phyloP scores from a whole-genome alignment of 129 eudicot genomes.

The Apium graveolens region DNA sequence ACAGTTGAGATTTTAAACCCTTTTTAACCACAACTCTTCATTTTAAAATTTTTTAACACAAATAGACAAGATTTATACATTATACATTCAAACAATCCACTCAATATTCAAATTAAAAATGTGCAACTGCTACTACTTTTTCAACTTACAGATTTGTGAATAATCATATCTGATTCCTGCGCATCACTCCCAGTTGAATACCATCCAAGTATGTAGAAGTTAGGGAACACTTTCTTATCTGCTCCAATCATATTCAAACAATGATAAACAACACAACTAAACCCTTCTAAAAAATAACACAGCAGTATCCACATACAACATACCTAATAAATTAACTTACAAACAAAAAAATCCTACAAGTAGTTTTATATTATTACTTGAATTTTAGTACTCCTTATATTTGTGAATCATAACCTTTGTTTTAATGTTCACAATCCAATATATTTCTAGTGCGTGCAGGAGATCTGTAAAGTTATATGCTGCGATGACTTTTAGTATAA shows the following conservation, averaged over 20 bases:
- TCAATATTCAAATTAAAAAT: neutral
- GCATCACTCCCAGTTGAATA: constrained; percentile 96
- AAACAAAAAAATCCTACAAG: neutral
- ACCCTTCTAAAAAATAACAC: neutral
- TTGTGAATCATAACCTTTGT: too few species aligned
- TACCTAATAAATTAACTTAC: neutral
- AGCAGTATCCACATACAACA: neutral
- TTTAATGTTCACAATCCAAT: neutral
- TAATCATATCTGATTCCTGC: constrained; percentile 80
- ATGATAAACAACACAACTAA: constrained; percentile 5
- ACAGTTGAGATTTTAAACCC: neutral
- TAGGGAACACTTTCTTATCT: constrained; percentile 95
- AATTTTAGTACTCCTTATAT: too few species aligned
- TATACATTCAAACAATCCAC: neutral
- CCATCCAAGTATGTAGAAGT: constrained; percentile 93
- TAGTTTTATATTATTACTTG: too few species aligned
- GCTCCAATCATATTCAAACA: constrained; percentile 15
- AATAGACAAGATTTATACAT: neutral
- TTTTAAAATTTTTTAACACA: neutral
- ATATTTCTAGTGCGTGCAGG: neutral
- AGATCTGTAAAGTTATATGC: neutral
- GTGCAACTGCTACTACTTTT: neutral
- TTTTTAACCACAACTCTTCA: neutral
- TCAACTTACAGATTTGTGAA: constrained; percentile 78
- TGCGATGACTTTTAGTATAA: neutral